phyloP scores from a whole-genome alignment of 2,329 filamentous ascomycete species.

The Orbilia quercus region DNA sequence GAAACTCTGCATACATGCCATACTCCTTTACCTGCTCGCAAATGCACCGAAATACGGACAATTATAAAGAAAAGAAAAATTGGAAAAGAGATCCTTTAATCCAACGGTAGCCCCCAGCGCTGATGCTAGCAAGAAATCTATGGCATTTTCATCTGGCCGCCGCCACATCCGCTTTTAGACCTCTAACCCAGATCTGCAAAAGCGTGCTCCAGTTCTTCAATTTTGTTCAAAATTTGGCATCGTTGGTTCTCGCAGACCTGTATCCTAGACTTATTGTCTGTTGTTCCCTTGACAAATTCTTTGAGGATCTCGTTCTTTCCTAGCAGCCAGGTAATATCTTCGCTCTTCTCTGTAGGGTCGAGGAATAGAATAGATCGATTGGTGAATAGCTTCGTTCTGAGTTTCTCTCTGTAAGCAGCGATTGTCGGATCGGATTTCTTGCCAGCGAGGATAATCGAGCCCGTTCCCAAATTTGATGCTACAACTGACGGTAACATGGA shows the following conservation, averaged over 20 bases:
- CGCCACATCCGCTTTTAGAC: not conserved
- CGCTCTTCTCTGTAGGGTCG: constrained; percentile 58
- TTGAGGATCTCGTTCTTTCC: constrained; percentile 66
- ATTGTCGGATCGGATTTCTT: constrained; percentile 61
- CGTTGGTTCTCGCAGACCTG: constrained; percentile 66
- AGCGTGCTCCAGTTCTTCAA: constrained; percentile 58
- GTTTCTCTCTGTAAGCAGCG: constrained; percentile 63
- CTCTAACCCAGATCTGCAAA: constrained; percentile 58
- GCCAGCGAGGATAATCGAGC: constrained; percentile 68
- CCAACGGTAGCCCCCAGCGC: constrained; percentile 12
- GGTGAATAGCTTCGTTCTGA: constrained; percentile 61
- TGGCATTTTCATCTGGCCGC: too few relatives aligned
- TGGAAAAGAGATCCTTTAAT: not conserved
- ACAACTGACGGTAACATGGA: constrained; percentile 82
- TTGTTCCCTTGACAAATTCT: constrained; percentile 62
- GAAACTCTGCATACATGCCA: constrained; percentile 39
- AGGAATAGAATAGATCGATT: constrained; percentile 59
- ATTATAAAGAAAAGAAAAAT: constrained; percentile 1
- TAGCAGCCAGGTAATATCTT: constrained; percentile 65
- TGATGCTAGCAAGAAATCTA: constrained; percentile 19
- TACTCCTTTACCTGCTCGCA: constrained; percentile 54
- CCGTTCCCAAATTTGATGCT: constrained; percentile 76
- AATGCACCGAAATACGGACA: constrained; percentile 28
- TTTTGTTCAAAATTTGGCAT: constrained; percentile 64
- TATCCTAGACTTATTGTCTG: constrained; percentile 64